Conservation (phyloP, 2,329 filamentous ascomycete species). For the Cladorrhinum sp. region DNA sequence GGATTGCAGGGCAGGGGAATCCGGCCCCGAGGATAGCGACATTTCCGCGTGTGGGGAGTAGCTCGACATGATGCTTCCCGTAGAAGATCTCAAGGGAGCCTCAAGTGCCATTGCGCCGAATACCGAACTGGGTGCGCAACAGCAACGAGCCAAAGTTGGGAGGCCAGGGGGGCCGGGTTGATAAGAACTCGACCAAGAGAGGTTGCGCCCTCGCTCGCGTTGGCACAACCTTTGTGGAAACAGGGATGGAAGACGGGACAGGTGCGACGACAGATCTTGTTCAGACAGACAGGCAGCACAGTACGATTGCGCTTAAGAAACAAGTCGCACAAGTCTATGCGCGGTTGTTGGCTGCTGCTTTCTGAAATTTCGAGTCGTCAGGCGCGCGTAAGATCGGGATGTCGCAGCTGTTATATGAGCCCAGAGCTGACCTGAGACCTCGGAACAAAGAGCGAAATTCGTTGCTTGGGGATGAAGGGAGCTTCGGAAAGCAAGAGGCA, state of each 20-base stretch:
- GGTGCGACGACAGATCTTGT: not conserved
- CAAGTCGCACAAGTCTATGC: not conserved
- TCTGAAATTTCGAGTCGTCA: not conserved
- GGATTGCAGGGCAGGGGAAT: conserved; percentile 47
- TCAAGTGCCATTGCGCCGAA: conserved; percentile 54
- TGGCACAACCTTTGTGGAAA: not conserved
- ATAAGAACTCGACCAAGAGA: conserved; percentile 1
- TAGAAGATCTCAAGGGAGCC: conserved; percentile 61
- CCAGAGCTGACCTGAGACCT: conserved; percentile 3
- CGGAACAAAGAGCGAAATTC: not conserved
- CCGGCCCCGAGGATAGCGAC: conserved; percentile 49
- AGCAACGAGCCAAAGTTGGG: conserved; percentile 3
- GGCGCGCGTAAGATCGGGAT: conserved; percentile 15
- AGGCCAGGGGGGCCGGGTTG: not conserved
- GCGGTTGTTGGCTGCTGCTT: conserved; percentile 13
- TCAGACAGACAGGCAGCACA: conserved; percentile 13
- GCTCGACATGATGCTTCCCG: conserved; percentile 52
- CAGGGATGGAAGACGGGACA: not conserved
- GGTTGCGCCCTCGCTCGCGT: not conserved
- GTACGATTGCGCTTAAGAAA: conserved; percentile 5
- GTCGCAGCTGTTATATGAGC: conserved; percentile 7
- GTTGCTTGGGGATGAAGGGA: conserved; percentile 8
- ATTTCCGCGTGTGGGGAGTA: conserved; percentile 55
- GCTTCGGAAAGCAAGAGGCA: conserved; percentile 4
- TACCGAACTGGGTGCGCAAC: conserved; percentile 6